These are phyloP conservation scores for Apophysomyces elegans DNA, from an alignment of 371 early-diverging fungal species.

Conservation along the genomic window DNA sequence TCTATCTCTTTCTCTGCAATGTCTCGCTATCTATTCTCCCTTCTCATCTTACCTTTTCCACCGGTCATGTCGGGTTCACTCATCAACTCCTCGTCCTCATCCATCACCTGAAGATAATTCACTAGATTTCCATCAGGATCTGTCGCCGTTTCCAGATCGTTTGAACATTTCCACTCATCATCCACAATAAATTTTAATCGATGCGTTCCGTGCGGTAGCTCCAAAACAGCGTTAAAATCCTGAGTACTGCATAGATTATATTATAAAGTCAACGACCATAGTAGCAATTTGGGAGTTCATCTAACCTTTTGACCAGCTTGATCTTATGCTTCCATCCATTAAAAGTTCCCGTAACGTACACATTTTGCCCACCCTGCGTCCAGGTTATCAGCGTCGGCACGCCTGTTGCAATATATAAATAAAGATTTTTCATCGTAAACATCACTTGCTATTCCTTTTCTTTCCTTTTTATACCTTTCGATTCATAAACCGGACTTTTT, in stretches of 20 bases:
- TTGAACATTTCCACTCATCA: slow-evolving; percentile 96
- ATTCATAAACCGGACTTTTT: slow-evolving; percentile 1
- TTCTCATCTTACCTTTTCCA: slow-evolving; percentile 29
- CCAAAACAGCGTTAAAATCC: slow-evolving; percentile 84
- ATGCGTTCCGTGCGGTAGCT: slow-evolving; percentile 92
- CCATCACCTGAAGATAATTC: slow-evolving; percentile 88
- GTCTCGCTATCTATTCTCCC: slow-evolving; percentile 10
- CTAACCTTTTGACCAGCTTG: slow-evolving; percentile 77
- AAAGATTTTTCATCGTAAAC: neutral
- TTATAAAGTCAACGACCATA: slow-evolving; percentile 1
- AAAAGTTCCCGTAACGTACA: slow-evolving; percentile 96
- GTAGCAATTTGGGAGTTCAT: neutral
- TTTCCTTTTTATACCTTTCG: slow-evolving; percentile 20
- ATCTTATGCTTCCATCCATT: slow-evolving; percentile 97
- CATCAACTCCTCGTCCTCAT: slow-evolving; percentile 50
- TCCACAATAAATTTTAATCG: slow-evolving; percentile 97
- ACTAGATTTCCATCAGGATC: slow-evolving; percentile 96
- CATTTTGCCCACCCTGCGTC: slow-evolving; percentile 86
- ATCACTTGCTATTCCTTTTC: neutral
- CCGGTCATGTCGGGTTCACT: slow-evolving; percentile 52
- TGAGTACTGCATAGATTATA: slow-evolving; percentile 44
- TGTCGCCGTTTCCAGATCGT: slow-evolving; percentile 87
- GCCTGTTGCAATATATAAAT: slow-evolving; percentile 23
- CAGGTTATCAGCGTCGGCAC: slow-evolving; percentile 89
- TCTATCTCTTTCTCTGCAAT: slow-evolving; percentile 32